A percentile compares a stretch with the other conserved stretches of the same genome.
These are phyloP conservation scores for Nicotiana tomentosiformis DNA, from an alignment of 257 asterid species.

Conservation along the genomic window DNA sequence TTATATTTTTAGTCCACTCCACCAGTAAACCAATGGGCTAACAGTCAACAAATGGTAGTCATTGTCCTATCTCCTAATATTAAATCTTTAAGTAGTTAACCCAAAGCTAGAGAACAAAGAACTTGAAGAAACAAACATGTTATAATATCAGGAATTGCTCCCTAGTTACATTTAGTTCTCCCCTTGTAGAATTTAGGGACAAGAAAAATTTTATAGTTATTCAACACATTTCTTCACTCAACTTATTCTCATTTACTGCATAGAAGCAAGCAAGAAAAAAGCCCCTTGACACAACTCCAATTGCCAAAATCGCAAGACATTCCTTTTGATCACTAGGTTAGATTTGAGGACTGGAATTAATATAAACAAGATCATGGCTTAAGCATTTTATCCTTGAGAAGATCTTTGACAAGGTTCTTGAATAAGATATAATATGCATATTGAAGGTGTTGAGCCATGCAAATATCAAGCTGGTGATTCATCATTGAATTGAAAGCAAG, in stretches of 20 bases:
- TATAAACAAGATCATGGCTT: not conserved
- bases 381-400: not conserved
- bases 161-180: not conserved
- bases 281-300: not conserved
- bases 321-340: not conserved
- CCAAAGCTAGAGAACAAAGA: not conserved
- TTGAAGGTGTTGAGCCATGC: too few relatives aligned
- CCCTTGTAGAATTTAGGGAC: not conserved
- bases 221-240: not conserved
- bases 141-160: not conserved
- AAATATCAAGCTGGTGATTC: too few relatives aligned
- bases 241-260: not conserved
- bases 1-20: not conserved
- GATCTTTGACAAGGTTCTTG: not conserved
- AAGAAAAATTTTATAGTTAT: not conserved
- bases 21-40: not conserved
- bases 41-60: not conserved
- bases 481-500: too few relatives aligned
- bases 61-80: not conserved
- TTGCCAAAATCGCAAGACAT: not conserved
- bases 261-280: not conserved
- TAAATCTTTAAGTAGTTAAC: not conserved
- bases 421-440: not conserved
- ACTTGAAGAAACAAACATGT: constrained; percentile 2
- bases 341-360: not conserved